A percentile compares a stretch with the other conserved stretches of the same genome.
These are phyloP conservation scores for Trichoderma koningii DNA, from an alignment of 2,329 filamentous ascomycete genomes.

Conservation along the genomic window DNA sequence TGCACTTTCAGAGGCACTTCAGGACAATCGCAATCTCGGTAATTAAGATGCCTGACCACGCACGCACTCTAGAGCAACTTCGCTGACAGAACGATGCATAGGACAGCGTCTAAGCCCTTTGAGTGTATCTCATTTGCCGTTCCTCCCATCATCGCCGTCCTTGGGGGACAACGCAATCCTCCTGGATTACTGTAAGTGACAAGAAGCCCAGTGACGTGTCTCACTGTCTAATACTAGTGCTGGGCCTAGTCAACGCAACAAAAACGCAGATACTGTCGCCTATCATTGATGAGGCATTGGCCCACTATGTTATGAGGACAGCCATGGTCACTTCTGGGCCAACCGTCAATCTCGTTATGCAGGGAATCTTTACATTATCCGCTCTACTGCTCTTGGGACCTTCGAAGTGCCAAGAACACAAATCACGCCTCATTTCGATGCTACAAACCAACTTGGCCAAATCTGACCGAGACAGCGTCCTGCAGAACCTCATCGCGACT, in stretches of 20 bases:
- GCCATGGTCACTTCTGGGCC: background rate
- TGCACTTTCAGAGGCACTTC: constrained; percentile 5
- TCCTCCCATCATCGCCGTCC: background rate
- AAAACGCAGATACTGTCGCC: constrained; percentile 21
- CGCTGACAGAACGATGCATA: background rate
- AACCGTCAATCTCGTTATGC: constrained; percentile 3
- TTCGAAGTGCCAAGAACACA: constrained; percentile 6
- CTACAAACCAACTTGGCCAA: constrained; percentile 4
- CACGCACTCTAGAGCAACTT: background rate
- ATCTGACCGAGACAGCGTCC: constrained; percentile 15
- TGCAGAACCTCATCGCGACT: constrained; percentile 25
- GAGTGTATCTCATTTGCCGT: background rate
- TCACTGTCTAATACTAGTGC: background rate
- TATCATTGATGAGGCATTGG: constrained; percentile 24
- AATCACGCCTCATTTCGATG: constrained; percentile 23
- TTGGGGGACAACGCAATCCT: background rate
- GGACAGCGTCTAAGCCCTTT: background rate
- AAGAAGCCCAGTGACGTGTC: background rate
- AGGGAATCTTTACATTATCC: constrained; percentile 17
- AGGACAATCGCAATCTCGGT: constrained; percentile 11
- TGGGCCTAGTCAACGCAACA: constrained; percentile 13
- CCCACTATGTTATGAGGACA: constrained; percentile 20
- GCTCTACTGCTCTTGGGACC: constrained; percentile 15
- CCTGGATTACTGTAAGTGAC: constrained; percentile 2
- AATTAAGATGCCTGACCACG: background rate